These are phyloP conservation scores for California macrophylla DNA, from an alignment of 441 rosid genomes.

Conservation along the genomic window DNA sequence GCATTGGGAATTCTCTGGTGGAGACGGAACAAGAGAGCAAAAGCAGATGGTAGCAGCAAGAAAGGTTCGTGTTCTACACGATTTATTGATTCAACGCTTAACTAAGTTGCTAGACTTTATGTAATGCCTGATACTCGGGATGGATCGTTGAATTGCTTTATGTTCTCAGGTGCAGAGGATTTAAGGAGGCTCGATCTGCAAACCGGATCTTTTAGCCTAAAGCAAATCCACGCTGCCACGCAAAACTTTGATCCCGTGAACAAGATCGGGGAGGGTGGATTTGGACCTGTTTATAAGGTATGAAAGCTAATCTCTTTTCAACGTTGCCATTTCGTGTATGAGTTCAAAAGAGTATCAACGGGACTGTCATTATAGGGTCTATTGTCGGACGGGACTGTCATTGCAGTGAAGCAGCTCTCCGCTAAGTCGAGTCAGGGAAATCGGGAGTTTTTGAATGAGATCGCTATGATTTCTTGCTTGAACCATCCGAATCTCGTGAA, in stretches of 20 bases:
- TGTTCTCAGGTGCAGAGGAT: constrained; percentile 15
- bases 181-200: constrained; percentile 32
- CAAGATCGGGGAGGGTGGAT: constrained; percentile 86
- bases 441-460: constrained; percentile 63
- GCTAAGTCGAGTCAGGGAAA: constrained; percentile 60
- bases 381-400: constrained; percentile 39
- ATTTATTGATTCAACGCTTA: background rate
- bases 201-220: constrained; percentile 44
- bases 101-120: too few relatives aligned
- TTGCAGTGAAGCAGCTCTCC: constrained; percentile 69
- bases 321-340: background rate
- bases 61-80: constrained; percentile 26
- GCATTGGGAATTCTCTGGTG: constrained; percentile 35
- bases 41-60: constrained; percentile 13
- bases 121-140: background rate
- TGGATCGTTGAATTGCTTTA: too few relatives aligned
- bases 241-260: constrained; percentile 47
- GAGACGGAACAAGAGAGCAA: constrained; percentile 24
- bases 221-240: constrained; percentile 56
- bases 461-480: constrained; percentile 52
- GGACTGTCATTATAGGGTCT: constrained; percentile 33
- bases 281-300: constrained; percentile 78
- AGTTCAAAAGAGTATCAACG: background rate
- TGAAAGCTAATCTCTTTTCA: background rate
- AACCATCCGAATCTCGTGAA: constrained; percentile 67